Evolutionary conservation across 2,329 filamentous ascomycete genomes (phyloP).

Genomic region (Trichoderma simmonsii): DNA sequence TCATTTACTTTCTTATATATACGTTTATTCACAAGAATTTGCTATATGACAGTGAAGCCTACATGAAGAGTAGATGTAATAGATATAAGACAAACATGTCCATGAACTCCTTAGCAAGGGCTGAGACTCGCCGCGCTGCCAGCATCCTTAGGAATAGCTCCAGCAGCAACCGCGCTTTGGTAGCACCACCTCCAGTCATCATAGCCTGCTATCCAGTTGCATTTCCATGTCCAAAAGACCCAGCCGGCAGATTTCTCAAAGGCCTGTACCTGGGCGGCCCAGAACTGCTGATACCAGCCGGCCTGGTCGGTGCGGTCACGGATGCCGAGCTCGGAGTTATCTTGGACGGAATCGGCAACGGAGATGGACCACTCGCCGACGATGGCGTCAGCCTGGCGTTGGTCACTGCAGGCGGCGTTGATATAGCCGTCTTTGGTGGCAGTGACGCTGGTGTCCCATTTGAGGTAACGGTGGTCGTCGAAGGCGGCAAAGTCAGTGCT

Average conservation of each 20-base stretch:
- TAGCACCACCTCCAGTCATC: slow-evolving; percentile 51
- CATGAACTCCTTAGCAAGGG: slow-evolving; percentile 11
- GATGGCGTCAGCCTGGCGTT: slow-evolving; percentile 44
- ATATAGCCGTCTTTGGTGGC: slow-evolving; percentile 50
- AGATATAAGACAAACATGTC: neutral
- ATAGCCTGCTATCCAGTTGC: slow-evolving; percentile 33
- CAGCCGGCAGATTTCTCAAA: slow-evolving; percentile 55
- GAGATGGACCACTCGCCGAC: slow-evolving; percentile 59
- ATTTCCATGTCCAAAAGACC: slow-evolving; percentile 63
- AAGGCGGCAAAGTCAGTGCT: slow-evolving; percentile 46
- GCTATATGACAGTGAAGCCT: neutral
- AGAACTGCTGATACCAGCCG: slow-evolving; percentile 55
- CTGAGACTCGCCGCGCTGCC: slow-evolving; percentile 20
- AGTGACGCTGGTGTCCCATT: slow-evolving; percentile 46
- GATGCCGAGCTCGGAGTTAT: neutral
- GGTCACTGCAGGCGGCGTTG: slow-evolving; percentile 45
- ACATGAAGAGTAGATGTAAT: neutral
- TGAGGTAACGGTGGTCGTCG: slow-evolving; percentile 59
- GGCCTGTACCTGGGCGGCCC: slow-evolving; percentile 51
- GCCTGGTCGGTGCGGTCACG: slow-evolving; percentile 29
- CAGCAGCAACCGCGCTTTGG: slow-evolving; percentile 27
- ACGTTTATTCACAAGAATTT: neutral
- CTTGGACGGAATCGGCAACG: slow-evolving; percentile 34
- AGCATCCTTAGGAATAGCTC: slow-evolving; percentile 29
- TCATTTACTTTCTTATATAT: neutral